phyloP scores from a whole-genome alignment of 1,139 yeast species.

The Candida labiduridarum region DNA sequence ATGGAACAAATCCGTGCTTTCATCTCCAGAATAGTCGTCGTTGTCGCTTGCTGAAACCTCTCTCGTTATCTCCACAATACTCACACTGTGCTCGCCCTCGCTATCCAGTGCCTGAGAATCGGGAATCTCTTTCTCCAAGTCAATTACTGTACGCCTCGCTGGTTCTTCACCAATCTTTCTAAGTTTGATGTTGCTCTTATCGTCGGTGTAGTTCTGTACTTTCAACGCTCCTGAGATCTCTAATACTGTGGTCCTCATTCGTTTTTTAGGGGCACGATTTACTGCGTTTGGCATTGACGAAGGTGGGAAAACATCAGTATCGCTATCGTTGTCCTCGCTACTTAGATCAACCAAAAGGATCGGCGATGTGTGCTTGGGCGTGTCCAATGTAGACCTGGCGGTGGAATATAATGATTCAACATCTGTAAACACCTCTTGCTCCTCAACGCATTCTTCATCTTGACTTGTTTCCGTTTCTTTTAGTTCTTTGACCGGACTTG shows the following conservation, averaged over 20 bases:
- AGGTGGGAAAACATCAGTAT: not conserved
- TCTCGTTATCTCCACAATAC: constrained; percentile 39
- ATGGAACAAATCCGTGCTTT: constrained; percentile 2
- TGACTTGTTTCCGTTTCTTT: not conserved
- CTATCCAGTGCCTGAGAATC: constrained; percentile 34
- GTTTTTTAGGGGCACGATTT: constrained; percentile 6
- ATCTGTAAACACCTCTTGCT: constrained; percentile 11
- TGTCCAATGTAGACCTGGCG: constrained; percentile 16
- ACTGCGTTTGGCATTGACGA: constrained; percentile 9
- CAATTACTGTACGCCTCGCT: constrained; percentile 16
- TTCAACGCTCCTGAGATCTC: constrained; percentile 26
- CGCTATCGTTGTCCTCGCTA: not conserved
- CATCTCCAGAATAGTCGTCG: constrained; percentile 9
- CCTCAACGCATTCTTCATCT: not conserved
- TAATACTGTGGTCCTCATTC: constrained; percentile 21
- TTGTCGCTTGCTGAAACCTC: constrained; percentile 19
- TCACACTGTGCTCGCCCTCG: constrained; percentile 25
- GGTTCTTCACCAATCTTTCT: constrained; percentile 25
- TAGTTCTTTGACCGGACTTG: constrained; percentile 3
- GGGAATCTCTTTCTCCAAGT: constrained; percentile 28
- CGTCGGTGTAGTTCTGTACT: constrained; percentile 21
- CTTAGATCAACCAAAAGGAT: not conserved
- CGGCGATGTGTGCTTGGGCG: constrained; percentile 2
- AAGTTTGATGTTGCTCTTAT: constrained; percentile 18
- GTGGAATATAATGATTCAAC: constrained; percentile 24